phyloP scores from a whole-genome alignment of 495 filamentous ascomycete genomes.

The Tuber umbilicatum region DNA sequence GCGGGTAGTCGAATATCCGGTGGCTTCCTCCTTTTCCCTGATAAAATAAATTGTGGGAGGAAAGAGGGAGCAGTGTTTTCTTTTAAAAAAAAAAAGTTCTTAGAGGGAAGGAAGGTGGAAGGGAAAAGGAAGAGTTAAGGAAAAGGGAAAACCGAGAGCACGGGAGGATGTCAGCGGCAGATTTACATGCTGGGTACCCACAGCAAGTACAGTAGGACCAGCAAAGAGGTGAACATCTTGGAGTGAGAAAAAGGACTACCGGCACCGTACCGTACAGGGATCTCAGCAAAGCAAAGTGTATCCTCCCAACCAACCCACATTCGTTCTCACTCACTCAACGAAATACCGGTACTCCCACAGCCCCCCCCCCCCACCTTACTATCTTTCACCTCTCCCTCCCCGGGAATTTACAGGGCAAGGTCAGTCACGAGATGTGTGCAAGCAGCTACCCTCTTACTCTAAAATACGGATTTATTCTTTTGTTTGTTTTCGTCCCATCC shows the following conservation, averaged over 20 bases:
- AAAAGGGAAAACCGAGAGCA: conserved; percentile 27
- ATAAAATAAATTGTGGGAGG: neutral
- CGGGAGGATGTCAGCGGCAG: conserved; percentile 36
- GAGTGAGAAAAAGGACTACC: conserved; percentile 13
- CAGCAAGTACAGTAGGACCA: neutral
- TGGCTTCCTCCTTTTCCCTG: neutral
- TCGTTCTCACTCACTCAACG: conserved; percentile 1
- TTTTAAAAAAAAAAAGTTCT: neutral
- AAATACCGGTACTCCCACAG: neutral
- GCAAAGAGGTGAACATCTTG: neutral
- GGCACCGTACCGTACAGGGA: conserved; percentile 21
- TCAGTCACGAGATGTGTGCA: conserved; percentile 38
- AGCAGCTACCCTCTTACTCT: conserved; percentile 25
- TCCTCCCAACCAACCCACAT: neutral
- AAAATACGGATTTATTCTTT: neutral
- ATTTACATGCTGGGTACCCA: conserved; percentile 30
- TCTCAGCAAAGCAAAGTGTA: conserved; percentile 21
- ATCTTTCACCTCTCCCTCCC: conserved; percentile 6
- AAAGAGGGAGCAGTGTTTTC: neutral
- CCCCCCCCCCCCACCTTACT: neutral
- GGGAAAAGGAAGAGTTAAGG: conserved; percentile 20
- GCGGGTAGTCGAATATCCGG: neutral
- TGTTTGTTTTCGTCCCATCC: conserved; percentile 35
- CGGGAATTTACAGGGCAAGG: conserved; percentile 30
- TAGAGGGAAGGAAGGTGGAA: conserved; percentile 11